Percentiles rank a stretch among this genome's conserved stretches.
Conservation (phyloP, 805 yeast species). For the Candida rishiriensis region DNA sequence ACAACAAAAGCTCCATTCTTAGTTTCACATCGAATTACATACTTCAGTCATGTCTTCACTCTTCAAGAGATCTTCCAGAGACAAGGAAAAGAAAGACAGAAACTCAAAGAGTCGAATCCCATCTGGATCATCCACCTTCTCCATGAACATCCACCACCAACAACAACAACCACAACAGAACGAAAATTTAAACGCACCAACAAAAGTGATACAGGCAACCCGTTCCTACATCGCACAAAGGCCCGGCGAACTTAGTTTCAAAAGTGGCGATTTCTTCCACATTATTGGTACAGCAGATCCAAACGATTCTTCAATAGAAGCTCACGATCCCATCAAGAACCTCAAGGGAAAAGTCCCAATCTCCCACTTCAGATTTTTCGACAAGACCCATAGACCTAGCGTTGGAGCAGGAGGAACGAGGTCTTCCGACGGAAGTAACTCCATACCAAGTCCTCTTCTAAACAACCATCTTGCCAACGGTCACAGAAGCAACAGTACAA, state of each 20-base stretch:
- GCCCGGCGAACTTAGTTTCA: conserved; percentile 74
- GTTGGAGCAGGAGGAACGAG: conserved; percentile 6
- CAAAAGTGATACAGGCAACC: conserved; percentile 78
- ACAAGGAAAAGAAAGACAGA: conserved; percentile 22
- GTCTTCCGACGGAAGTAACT: conserved; percentile 10
- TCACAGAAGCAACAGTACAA: neutral
- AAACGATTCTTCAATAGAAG: conserved; percentile 68
- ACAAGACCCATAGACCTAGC: conserved; percentile 45
- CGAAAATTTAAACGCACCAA: conserved; percentile 48
- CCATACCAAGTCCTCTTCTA: conserved; percentile 15
- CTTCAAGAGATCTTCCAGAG: conserved; percentile 30
- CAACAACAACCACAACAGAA: conserved; percentile 1
- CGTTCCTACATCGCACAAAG: conserved; percentile 75
- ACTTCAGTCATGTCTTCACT: conserved; percentile 21
- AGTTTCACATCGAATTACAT: neutral
- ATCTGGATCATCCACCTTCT: conserved; percentile 14
- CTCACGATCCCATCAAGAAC: conserved; percentile 77
- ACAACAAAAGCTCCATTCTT: too few relatives aligned
- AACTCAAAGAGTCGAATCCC: conserved; percentile 15
- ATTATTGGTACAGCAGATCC: conserved; percentile 55
- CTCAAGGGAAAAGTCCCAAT: conserved; percentile 84
- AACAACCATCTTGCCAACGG: neutral
- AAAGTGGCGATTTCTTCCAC: conserved; percentile 84
- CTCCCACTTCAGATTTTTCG: conserved; percentile 74
- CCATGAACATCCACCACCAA: conserved; percentile 1